Evolutionary conservation across 371 early-diverging fungal species (phyloP).

Genomic region (Mucor sp.): DNA sequence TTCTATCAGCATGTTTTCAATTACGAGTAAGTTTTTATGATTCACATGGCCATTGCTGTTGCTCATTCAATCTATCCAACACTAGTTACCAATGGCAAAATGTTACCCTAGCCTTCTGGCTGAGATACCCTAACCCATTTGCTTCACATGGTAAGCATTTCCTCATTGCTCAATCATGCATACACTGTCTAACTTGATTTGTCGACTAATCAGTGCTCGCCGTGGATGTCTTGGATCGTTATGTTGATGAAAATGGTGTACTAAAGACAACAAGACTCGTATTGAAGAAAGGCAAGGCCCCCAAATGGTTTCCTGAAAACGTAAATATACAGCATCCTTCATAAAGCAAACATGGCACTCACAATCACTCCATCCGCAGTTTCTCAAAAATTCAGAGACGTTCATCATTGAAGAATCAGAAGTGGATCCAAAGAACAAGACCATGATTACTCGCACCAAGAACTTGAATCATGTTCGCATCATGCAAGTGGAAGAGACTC

Average conservation of each 20-base stretch:
- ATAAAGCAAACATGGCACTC: neutral
- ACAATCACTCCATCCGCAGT: constrained; percentile 40
- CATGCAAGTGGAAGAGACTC: constrained; percentile 92
- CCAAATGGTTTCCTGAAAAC: constrained; percentile 81
- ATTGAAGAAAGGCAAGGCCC: constrained; percentile 84
- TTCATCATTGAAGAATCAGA: constrained; percentile 86
- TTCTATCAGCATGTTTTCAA: constrained; percentile 77
- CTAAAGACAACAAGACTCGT: constrained; percentile 88
- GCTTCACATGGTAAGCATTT: constrained; percentile 76
- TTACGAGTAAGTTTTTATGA: constrained; percentile 59
- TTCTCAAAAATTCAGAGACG: constrained; percentile 75
- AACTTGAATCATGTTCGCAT: constrained; percentile 92
- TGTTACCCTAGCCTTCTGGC: constrained; percentile 88
- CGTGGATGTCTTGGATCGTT: constrained; percentile 88
- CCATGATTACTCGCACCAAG: constrained; percentile 82
- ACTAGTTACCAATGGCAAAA: constrained; percentile 77
- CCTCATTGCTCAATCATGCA: neutral
- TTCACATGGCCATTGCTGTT: neutral
- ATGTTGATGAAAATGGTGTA: constrained; percentile 80
- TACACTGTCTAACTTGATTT: neutral
- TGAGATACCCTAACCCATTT: constrained; percentile 98
- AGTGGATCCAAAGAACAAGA: constrained; percentile 75
- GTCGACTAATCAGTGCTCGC: constrained; percentile 59
- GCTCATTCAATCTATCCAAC: neutral
- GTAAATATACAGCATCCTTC: constrained; percentile 14